Evolutionary conservation across 257 asterid genomes (phyloP), one percentile per base, ranked within the genome.

Genomic region (Lavandula angustifolia): DNA sequence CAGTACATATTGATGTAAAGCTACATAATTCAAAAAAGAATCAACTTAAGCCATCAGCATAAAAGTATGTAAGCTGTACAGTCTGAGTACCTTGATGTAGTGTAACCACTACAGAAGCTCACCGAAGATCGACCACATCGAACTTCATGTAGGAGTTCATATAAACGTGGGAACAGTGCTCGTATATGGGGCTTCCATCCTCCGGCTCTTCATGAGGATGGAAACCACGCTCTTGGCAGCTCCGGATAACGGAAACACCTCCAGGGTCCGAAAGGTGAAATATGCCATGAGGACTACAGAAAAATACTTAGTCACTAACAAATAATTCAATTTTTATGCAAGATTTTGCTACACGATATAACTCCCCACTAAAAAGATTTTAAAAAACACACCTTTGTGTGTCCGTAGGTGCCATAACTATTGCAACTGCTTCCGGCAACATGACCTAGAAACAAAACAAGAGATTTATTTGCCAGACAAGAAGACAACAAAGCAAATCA

Each of bases 361-460:
- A 67, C 64, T 43, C 29, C 29, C 0, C 4, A 16, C 22, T 1
- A 9, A 27, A 37, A 32, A 9, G 54, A 63, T 42, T 11, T 29
- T 0, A 47, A 38, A 54, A 41, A 22, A n/a, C 6, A 34, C 29
- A 81, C 87, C 84, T 70, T 67, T 83, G 75, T 66, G 79, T 64
- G 66, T 92, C 98, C 3, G 92, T 87, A 22, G 98, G 98, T 74
- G 98, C 98, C 97, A 92, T 89, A 73, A 92, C 96, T 67, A 89
- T 92, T 29, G 98, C 97, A 78, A 92, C 63, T 44, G 98, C 95
- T 80, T 92, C 98, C 10, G 97, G 96, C 66, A 92, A 80, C 97
- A 89, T 92, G 58, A 92, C 84, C 98, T 92, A 72, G 22, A 72
- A 65, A 80, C 41, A 67, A 73, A 68, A 32, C 43, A 35, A 37